Base-by-base conservation (phyloP, 345 rosid species). In the Moringa oleifera region DNA sequence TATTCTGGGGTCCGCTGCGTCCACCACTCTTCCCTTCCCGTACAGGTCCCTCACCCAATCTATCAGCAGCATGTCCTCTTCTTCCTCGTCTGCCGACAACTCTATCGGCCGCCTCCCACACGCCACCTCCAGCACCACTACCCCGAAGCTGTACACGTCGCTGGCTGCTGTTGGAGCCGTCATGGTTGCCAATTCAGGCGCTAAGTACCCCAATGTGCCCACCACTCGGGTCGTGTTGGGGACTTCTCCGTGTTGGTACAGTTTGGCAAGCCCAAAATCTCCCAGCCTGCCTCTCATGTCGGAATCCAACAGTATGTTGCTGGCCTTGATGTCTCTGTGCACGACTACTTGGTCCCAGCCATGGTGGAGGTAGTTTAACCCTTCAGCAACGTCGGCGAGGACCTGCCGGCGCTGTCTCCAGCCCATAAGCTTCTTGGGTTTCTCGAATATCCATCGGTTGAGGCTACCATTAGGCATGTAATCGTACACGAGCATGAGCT, bases 341-440 rank as follows among this genome's bases (percentile, higher is more conserved):
- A 91, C 73, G 41, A 91, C 98, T 0, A 89, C 90, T 68, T 91
- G 85, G 49, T 91, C 95, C 96, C 98, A 89, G 2, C 98, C 95
- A 21, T 83, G 82, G 79, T 91, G 98, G 21, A 91, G 90, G 63
- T 88, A 91, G 72, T 78, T 79, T 60, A 86, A 74, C 13, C 91
- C 98, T 63, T 88, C 96, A 0, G 96, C 90, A 0, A 91, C 94
- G 66, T 91, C 97, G 10, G 75, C 82, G 11, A 91, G 79, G 59
- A 86, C 74, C 37, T 75, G 77, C 17, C 83, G 75, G 31, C 94
- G 84, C 1, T 77, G 74, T 41, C 57, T 36, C 98, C 96, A 91
- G 62, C 71, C 75, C 53, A 91, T 66, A 10, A 76, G 64, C 72
- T 81, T 83, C 63, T 64, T 70, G 6, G 87, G 85, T 13, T 73